Base-by-base conservation (phyloP, 176 grass and related monocot genomes). In the Secale cereale region DNA sequence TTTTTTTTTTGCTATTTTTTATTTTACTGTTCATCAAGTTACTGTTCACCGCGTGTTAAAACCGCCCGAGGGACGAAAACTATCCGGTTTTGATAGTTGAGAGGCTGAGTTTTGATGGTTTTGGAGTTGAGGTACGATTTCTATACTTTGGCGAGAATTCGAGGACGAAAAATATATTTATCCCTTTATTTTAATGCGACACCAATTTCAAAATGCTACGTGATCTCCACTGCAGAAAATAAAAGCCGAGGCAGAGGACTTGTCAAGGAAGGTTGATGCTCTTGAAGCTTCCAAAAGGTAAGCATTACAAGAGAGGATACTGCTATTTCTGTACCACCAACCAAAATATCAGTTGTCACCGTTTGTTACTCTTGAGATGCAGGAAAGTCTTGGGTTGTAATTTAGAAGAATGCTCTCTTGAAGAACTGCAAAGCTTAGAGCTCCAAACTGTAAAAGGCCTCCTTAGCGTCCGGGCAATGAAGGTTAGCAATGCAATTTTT, bases 341-440 rank as follows among this genome's bases (percentile, higher is more conserved):
- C 27, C 16, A 45, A 46, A 83, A 16, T 9, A 39, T 52, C 64
- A 59, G 41, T 17, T 27, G 27, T 76, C 46, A 76, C 26, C 56
- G 27, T 66, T 0, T 1, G 35, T 10, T 79, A 52, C 36, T 7
- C 22, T 46, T 67, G 88, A 79, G 40, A 62, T 74, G 85, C 82
- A 94, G 93, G 77, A 92, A 90, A 54, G 33, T 90, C 43, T 62
- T 92, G 68, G 88, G 93, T 74, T 80, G 86, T 61, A 94, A 74
- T n/a, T 77, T 94, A 65, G 93, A 94, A 64, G 83, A 70, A 45
- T 92, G 88, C 75, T 81, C 88, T 65, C 31, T 86, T 54, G 90
- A 94, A 45, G 93, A 92, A 85, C 85, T 94, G 41, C 79, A 84
- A 37, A 77, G 88, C 43, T 56, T 92, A n/a, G 93, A 94, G 56